Evolutionary conservation across 192 early-diverging fungal genomes (phyloP).

Genomic region (Helicostylum pulchrum): DNA sequence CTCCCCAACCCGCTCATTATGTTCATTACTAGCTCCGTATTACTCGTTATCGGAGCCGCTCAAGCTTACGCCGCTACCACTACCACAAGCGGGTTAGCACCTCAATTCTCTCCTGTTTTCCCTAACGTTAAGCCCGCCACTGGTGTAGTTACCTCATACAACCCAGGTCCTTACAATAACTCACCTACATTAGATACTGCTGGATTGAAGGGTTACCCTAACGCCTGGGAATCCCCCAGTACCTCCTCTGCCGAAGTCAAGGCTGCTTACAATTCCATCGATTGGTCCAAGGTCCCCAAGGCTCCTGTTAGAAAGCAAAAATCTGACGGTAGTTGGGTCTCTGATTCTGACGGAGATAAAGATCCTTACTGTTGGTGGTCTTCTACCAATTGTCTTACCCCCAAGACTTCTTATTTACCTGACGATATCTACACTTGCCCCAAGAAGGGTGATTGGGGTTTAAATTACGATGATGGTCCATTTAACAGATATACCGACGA

Average conservation of each 20-base stretch:
- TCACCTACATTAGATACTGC: too few species aligned
- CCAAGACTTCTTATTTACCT: conserved; percentile 19
- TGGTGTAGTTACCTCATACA: too few species aligned
- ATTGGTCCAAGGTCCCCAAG: conserved; percentile 30
- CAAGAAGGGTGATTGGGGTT: conserved; percentile 32
- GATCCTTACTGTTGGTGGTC: conserved; percentile 30
- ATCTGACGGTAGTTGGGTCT: background rate
- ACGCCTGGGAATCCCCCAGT: conserved; percentile 22
- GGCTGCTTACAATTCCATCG: conserved; percentile 17
- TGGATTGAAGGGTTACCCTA: conserved; percentile 19
- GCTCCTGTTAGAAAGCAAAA: conserved; percentile 21
- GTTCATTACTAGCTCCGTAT: too few species aligned
- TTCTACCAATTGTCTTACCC: conserved; percentile 20
- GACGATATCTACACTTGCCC: conserved; percentile 29
- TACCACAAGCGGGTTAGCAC: too few species aligned
- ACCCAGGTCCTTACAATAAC: too few species aligned
- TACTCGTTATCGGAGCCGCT: too few species aligned
- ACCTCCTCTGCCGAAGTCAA: conserved; percentile 29
- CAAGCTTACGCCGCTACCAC: too few species aligned
- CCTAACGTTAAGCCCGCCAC: too few species aligned
- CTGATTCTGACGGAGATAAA: background rate
- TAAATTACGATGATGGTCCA: conserved; percentile 49
- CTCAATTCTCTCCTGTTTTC: too few species aligned
- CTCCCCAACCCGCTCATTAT: too few species aligned
- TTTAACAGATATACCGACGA: conserved; percentile 7